Evolutionary conservation across 1,284 basidiomycete genomes (phyloP).

Genomic region (Ustilago shanxiensis): DNA sequence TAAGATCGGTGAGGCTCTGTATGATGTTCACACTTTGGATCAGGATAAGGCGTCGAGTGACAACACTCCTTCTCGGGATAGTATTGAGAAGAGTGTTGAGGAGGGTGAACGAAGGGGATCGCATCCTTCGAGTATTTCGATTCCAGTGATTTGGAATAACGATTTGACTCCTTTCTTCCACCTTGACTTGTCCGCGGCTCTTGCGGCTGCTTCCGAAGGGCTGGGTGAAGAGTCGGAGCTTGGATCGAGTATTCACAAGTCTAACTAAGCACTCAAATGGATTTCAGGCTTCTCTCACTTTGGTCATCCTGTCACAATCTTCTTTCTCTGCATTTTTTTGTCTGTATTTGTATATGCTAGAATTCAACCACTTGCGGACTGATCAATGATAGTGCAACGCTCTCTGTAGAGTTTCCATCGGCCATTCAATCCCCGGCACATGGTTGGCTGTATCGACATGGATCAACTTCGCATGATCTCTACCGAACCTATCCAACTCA

Average conservation of each 20-base stretch:
- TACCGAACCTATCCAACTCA: not conserved
- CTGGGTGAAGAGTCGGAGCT: conserved; percentile 31
- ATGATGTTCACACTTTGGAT: conserved; percentile 31
- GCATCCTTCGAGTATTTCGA: conserved; percentile 40
- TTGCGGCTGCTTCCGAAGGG: conserved; percentile 75
- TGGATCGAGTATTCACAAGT: conserved; percentile 27
- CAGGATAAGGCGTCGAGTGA: conserved; percentile 8
- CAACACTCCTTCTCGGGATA: conserved; percentile 21
- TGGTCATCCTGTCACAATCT: not conserved
- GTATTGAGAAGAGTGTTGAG: conserved; percentile 39
- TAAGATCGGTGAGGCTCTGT: conserved; percentile 31
- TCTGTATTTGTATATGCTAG: conserved; percentile 17
- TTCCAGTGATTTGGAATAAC: conserved; percentile 70
- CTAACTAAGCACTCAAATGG: too few species aligned
- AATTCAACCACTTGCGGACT: too few species aligned
- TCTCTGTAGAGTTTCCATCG: not conserved
- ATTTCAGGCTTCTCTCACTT: not conserved
- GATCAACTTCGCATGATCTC: not conserved
- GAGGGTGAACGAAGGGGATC: conserved; percentile 17
- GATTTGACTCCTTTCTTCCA: conserved; percentile 85
- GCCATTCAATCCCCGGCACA: not conserved
- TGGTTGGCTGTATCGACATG: not conserved
- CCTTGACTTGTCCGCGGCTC: conserved; percentile 81
- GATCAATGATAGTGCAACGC: not conserved
- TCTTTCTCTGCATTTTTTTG: too few species aligned